These are phyloP conservation scores for Rasamsonia emersonii DNA, from an alignment of 2,329 filamentous ascomycete genomes.

Conservation along the genomic window DNA sequence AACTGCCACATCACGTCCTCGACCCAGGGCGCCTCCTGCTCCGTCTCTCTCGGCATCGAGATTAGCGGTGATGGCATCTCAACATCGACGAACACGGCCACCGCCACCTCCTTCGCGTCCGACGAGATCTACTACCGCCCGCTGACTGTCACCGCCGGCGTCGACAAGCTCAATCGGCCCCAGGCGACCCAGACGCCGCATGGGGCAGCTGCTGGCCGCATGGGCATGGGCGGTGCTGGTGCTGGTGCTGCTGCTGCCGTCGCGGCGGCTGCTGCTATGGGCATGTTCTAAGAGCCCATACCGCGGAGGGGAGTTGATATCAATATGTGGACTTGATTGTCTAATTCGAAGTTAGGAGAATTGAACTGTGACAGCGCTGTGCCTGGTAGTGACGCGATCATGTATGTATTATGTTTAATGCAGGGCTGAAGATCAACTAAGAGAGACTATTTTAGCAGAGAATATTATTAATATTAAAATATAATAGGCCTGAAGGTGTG, in stretches of 20 bases:
- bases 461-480: too few relatives aligned
- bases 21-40: constrained; percentile 11
- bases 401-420: too few relatives aligned
- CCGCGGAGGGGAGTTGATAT: too few relatives aligned
- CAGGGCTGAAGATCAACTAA: too few relatives aligned
- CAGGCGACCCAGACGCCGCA: constrained; percentile 8
- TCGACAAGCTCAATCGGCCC: constrained; percentile 11
- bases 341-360: too few relatives aligned
- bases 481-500: too few relatives aligned
- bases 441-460: too few relatives aligned
- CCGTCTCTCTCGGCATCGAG: constrained; percentile 4
- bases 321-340: too few relatives aligned
- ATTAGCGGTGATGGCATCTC: constrained; percentile 1
- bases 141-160: constrained; percentile 12
- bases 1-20: constrained; percentile 13
- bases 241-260: constrained; percentile 24
- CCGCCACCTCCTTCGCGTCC: constrained; percentile 3
- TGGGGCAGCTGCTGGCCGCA: constrained; percentile 6
- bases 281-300: too few relatives aligned
- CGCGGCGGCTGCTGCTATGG: constrained; percentile 34
- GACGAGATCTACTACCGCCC: constrained; percentile 9
- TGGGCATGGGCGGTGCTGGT: constrained; percentile 9
- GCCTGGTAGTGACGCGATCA: too few relatives aligned
- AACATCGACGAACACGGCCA: constrained; percentile 5
- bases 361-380: too few relatives aligned